Base-by-base conservation (phyloP, 2,329 filamentous ascomycete genomes). In the Colletotrichum viniferum region DNA sequence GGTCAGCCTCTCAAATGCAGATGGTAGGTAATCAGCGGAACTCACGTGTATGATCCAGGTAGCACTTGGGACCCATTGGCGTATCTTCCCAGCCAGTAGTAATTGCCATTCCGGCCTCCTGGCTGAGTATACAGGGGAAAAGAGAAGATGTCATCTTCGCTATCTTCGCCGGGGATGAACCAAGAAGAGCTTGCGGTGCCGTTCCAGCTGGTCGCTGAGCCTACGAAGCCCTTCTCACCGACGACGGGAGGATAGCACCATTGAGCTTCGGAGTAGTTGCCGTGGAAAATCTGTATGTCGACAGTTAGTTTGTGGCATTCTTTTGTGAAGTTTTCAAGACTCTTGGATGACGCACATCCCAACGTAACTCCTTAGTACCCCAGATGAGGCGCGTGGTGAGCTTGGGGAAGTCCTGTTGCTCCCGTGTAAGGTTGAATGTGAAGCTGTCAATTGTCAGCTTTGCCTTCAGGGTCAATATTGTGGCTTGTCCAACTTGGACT, bases 171-270 rank as follows among this genome's bases (percentile, higher is more conserved):
- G 1, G 60, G 58, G 2, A 34, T 18, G 34, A 74, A 70, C 66
- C 58, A 36, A 4, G 24, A 7, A 5, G 60, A 36, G 4, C 16
- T n/a, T 4, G 43, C 58, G 2, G 66, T 70, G 6, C 60, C 48
- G 48, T 60, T 70, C 73, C 73, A 75, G n/a, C 81, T 83, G 4
- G 85, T 85, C 6, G 85, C 85, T 1, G 85, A 85, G 28, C 87
- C 87, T 66, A 88, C 77, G 69, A 83, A 88, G 14, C 83, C 83
- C n/a, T 81, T 80, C 65, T 83, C 66, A 21, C 86, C 86, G 7
- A 82, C 76, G 3, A 80, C 77, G 0, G 83, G 86, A 3, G 87
- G 87, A 65, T 86, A 87, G 3, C 79, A 70, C 87, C 87, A 88
- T 30, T 84, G 78, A 2, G 77, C 74, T 66, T 87, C 85, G 3